Conservation (phyloP, 2,329 filamentous ascomycete species). For the Ophiostoma pallidulum region DNA sequence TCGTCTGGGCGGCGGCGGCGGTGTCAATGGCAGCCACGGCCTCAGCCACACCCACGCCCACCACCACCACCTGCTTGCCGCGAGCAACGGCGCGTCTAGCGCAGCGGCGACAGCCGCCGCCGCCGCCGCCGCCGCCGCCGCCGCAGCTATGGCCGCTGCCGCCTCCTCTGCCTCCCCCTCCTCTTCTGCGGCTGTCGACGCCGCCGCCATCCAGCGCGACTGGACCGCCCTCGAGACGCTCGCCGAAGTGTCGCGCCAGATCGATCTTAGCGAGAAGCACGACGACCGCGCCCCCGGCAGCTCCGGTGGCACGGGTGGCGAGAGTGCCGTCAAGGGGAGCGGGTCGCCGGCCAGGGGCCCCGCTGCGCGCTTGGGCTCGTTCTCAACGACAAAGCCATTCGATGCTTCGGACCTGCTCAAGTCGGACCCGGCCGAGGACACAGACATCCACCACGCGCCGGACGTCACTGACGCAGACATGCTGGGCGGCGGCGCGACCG, state of each 20-base stretch:
- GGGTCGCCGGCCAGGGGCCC: not conserved
- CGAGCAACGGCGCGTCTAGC: not conserved
- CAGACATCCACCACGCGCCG: not conserved
- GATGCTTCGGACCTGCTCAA: conserved; percentile 9
- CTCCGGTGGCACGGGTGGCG: conserved; percentile 29
- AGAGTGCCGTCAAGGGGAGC: not conserved
- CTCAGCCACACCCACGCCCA: conserved; percentile 16
- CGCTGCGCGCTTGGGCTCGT: not conserved
- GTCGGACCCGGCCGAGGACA: conserved; percentile 7
- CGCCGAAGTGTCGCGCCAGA: conserved; percentile 76
- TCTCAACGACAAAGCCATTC: not conserved
- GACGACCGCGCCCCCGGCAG: conserved; percentile 41
- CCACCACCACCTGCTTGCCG: conserved; percentile 16
- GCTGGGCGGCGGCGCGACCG: conserved; percentile 8
- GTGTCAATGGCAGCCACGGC: not conserved
- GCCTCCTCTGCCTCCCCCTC: conserved; percentile 10
- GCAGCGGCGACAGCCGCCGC: conserved; percentile 1
- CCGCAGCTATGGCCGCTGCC: conserved; percentile 10
- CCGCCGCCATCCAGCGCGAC: conserved; percentile 37
- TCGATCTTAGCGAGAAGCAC: conserved; percentile 56
- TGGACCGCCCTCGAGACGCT: conserved; percentile 80
- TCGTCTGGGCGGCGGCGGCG: conserved; percentile 17
- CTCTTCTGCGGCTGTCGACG: conserved; percentile 20
- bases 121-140: conserved; percentile 1
- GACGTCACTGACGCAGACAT: conserved; percentile 4